Base-by-base conservation (phyloP, 768 basidiomycete species). In the Tricholoma flavovirens region DNA sequence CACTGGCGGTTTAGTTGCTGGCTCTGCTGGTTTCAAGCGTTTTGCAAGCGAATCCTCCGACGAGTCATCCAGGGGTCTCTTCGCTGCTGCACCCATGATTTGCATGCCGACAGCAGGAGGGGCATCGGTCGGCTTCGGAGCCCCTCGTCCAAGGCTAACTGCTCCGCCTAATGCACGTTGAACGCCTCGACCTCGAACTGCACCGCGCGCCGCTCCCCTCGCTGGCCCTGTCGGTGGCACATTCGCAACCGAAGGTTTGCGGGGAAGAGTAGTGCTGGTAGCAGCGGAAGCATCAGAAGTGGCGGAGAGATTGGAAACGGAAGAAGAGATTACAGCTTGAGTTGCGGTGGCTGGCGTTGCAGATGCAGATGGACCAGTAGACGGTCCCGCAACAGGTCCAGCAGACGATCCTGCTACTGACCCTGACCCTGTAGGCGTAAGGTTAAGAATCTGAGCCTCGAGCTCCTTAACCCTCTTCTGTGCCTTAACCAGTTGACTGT, bases 391-490 rank as follows among this genome's bases (percentile, higher is more conserved):
- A 1, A 71, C 72, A 10, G 82, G 79, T 2, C 84, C 83, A 0
- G 73, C 69, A 46, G 45, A 14, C 14, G 45, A 21, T 6, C 40
- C 45, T 7, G 46, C 46, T 17, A 8, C 46, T 10, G 46, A 49
- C 26, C 29, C n/a, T 12, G 43, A 45, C 22, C 10, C 22, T 48
- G 78, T 77, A 60, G 33, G 33, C 10, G 76, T 76, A 79, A 79
- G 82, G 56, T 79, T 80, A 40, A 79, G 67, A 33, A 88, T 79
- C 56, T 83, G 81, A 10, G 76, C 75, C 63, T 90, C 88, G 33
- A 89, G 73, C 6, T 86, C 83, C 71, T 88, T 90, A 50, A 89
- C 72, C 55, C 77, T 79, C 55, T 71, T 72, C 64, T 88, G 82
- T 9, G 81, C 73, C 51, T 75, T 79, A 29, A 83, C 75, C n/a